These are phyloP conservation scores for Penicillium sp. DNA, from an alignment of 2,329 filamentous ascomycete genomes.

Conservation along the genomic window DNA sequence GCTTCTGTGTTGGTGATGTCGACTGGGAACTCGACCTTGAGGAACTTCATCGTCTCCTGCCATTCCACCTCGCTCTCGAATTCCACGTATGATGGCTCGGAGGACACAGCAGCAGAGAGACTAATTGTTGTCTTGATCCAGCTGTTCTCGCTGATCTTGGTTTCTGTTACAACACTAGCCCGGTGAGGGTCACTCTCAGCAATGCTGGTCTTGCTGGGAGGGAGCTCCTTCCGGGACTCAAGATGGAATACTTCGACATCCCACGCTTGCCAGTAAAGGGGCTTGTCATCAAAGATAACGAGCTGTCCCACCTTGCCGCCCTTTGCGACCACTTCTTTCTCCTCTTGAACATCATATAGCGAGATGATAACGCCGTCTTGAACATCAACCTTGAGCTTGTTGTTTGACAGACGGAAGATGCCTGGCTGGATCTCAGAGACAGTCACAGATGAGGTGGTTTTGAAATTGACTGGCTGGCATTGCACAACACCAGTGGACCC, in stretches of 20 bases:
- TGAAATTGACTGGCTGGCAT: slow-evolving; percentile 30
- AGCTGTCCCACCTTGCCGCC: slow-evolving; percentile 83
- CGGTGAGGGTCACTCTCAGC: slow-evolving; percentile 72
- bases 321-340: slow-evolving; percentile 76
- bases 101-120: slow-evolving; percentile 69
- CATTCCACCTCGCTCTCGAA: slow-evolving; percentile 89
- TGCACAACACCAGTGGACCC: slow-evolving; percentile 53
- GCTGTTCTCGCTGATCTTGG: slow-evolving; percentile 83
- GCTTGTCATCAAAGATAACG: slow-evolving; percentile 96
- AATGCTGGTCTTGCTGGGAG: slow-evolving; percentile 70
- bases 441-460: slow-evolving; percentile 40
- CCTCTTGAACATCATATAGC: slow-evolving; percentile 72
- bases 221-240: slow-evolving; percentile 78
- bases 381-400: slow-evolving; percentile 73
- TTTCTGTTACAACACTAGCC: slow-evolving; percentile 81
- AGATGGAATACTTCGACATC: slow-evolving; percentile 97
- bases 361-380: slow-evolving; percentile 80
- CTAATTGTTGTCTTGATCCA: slow-evolving; percentile 86
- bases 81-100: slow-evolving; percentile 72
- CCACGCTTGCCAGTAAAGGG: slow-evolving; percentile 96
- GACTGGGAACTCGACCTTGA: slow-evolving; percentile 98
- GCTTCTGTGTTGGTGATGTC: slow-evolving; percentile 89
- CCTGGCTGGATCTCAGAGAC: slow-evolving; percentile 60
- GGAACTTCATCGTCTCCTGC: slow-evolving; percentile 95
- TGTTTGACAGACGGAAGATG: slow-evolving; percentile 79